These are phyloP conservation scores for Cucurbita moschata DNA, from an alignment of 306 rosid genomes.

Conservation along the genomic window DNA sequence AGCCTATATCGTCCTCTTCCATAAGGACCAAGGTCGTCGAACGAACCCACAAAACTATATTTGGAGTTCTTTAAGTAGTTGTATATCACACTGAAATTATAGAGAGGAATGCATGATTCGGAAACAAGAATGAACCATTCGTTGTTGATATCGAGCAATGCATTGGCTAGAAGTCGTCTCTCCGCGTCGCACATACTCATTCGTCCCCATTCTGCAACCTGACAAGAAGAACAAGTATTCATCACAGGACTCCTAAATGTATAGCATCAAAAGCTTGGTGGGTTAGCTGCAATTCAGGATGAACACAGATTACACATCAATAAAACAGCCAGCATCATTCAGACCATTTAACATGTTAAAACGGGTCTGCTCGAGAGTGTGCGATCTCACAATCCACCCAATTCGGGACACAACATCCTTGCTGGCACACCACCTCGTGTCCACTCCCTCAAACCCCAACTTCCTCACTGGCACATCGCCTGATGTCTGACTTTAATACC, in stretches of 20 bases:
- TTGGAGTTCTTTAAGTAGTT: slow-evolving; percentile 47
- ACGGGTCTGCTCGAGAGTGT: no score
- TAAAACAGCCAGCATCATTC: neutral
- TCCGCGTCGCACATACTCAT: slow-evolving; percentile 97
- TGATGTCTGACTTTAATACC: no score
- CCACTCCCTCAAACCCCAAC: no score
- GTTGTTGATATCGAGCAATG: slow-evolving; percentile 73
- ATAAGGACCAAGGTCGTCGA: slow-evolving; percentile 67
- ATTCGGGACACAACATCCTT: no score
- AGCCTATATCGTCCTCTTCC: slow-evolving; percentile 79
- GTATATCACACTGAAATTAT: slow-evolving; percentile 45
- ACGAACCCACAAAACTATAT: slow-evolving; percentile 57
- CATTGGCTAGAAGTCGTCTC: slow-evolving; percentile 83
- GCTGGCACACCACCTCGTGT: no score
- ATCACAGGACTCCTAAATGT: neutral
- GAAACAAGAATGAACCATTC: slow-evolving; percentile 80
- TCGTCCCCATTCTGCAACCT: slow-evolving; percentile 92
- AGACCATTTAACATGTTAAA: neutral
- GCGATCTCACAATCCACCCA: no score
- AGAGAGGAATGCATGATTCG: slow-evolving; percentile 87
- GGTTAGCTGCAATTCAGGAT: neutral
- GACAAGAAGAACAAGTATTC: neutral
- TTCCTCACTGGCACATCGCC: no score
- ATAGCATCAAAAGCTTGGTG: neutral
- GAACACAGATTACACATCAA: neutral